These are phyloP conservation scores for Trypanosoma brucei DNA, from an alignment of 208 protist genomes.

Conservation along the genomic window DNA sequence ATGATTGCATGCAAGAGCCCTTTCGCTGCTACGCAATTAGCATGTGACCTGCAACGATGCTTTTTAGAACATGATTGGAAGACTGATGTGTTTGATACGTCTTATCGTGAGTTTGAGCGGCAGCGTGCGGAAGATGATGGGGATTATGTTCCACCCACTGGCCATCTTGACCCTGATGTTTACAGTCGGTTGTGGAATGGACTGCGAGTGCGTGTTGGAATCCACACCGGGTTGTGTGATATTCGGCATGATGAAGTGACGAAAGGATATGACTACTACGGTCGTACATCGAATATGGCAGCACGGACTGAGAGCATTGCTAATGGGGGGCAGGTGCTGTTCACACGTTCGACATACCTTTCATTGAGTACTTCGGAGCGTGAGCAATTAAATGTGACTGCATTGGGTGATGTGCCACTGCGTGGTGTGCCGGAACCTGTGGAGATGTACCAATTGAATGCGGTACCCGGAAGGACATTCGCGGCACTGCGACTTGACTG, in stretches of 20 bases:
- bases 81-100: conserved; percentile 26
- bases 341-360: conserved; percentile 1
- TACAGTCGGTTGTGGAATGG: conserved; percentile 31
- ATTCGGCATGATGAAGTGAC: conserved; percentile 8
- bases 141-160: conserved; percentile 21
- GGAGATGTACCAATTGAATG: conserved; percentile 4
- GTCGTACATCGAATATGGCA: background rate
- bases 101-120: conserved; percentile 20
- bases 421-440: conserved; percentile 3
- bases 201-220: conserved; percentile 2
- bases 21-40: background rate
- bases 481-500: background rate
- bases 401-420: background rate
- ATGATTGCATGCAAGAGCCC: background rate
- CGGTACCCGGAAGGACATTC: background rate
- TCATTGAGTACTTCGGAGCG: conserved; percentile 2
- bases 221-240: conserved; percentile 7
- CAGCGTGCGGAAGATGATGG: conserved; percentile 10
- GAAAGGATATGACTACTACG: conserved; percentile 8
- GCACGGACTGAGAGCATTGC: conserved; percentile 5
- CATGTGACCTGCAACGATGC: conserved; percentile 28
- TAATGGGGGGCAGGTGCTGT: conserved; percentile 5
- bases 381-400: conserved; percentile 2
- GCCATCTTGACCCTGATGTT: conserved; percentile 22
- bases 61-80: conserved; percentile 24